Evolutionary conservation across 352 stramenopile genomes (phyloP).

Genomic region (Pythium vanterpoolii): DNA sequence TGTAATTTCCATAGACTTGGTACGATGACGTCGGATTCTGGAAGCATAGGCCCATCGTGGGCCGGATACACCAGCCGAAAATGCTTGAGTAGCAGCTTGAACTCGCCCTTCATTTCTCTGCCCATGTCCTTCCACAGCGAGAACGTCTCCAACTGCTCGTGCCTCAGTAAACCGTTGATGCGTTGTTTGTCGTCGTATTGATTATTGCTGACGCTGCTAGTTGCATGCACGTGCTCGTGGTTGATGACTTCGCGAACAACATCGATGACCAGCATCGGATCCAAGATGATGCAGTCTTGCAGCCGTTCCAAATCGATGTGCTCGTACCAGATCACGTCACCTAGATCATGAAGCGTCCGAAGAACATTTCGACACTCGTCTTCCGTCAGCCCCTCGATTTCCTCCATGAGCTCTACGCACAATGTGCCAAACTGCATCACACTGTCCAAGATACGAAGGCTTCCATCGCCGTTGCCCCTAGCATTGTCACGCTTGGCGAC

Average conservation of each 20-base stretch:
- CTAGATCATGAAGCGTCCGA: background rate
- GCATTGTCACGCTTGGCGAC: too few relatives aligned
- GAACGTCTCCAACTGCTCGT: conserved; percentile 4
- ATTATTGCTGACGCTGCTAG: too few relatives aligned
- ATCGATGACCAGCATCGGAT: background rate
- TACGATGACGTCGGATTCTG: conserved; percentile 18
- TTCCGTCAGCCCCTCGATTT: too few relatives aligned
- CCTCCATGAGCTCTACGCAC: too few relatives aligned
- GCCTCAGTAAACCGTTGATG: too few relatives aligned
- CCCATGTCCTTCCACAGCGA: conserved; percentile 25
- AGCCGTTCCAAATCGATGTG: background rate
- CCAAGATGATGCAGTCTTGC: background rate
- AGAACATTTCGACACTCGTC: background rate
- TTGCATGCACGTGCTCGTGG: background rate
- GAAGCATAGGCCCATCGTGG: conserved; percentile 12
- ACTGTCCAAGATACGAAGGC: too few relatives aligned
- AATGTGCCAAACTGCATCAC: too few relatives aligned
- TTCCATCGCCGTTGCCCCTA: too few relatives aligned
- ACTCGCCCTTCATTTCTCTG: conserved; percentile 19
- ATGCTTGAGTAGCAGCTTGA: conserved; percentile 30
- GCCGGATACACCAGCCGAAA: conserved; percentile 25
- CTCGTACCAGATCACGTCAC: background rate
- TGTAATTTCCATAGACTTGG: conserved; percentile 12
- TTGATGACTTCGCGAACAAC: background rate
- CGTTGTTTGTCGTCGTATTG: too few relatives aligned